Evolutionary conservation across 768 basidiomycete species (phyloP).

Genomic region (Gloeopeniophorella convolvens): DNA sequence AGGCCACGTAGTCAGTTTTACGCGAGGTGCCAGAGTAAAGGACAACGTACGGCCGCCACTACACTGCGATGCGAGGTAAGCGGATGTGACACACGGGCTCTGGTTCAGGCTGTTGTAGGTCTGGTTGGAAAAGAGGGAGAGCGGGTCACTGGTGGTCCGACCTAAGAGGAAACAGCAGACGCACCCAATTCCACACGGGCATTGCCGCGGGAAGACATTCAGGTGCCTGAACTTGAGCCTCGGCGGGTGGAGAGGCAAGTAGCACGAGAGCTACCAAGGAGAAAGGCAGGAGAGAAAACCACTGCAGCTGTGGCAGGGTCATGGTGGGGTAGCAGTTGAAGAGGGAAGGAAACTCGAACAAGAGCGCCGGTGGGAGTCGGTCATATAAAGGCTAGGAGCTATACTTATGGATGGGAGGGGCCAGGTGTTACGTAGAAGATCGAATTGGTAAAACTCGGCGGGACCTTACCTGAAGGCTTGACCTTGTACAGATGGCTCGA

Average conservation of each 20-base stretch:
- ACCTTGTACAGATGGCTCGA: too few species aligned
- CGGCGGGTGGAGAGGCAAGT: background rate
- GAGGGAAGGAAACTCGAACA: background rate
- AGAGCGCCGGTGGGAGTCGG: background rate
- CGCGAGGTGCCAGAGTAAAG: background rate
- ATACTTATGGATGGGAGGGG: background rate
- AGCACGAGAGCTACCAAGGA: background rate
- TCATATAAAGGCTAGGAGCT: too few species aligned
- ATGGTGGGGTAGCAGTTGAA: background rate
- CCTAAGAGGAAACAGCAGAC: background rate
- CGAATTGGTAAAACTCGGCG: too few species aligned
- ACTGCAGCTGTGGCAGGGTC: background rate
- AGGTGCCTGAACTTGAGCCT: slow-evolving; percentile 1
- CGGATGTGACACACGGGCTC: slow-evolving; percentile 3
- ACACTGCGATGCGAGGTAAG: slow-evolving; percentile 9
- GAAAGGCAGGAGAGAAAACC: background rate
- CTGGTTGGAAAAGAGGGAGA: background rate
- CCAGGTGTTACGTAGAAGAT: background rate
- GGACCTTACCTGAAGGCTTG: too few species aligned
- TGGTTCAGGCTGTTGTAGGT: slow-evolving; percentile 9
- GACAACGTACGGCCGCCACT: background rate
- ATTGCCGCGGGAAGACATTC: background rate
- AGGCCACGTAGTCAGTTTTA: background rate
- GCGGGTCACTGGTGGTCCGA: background rate
- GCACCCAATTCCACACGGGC: background rate